Evolutionary conservation across 306 rosid genomes (phyloP).

Genomic region (Dalbergia cochinchinensis): DNA sequence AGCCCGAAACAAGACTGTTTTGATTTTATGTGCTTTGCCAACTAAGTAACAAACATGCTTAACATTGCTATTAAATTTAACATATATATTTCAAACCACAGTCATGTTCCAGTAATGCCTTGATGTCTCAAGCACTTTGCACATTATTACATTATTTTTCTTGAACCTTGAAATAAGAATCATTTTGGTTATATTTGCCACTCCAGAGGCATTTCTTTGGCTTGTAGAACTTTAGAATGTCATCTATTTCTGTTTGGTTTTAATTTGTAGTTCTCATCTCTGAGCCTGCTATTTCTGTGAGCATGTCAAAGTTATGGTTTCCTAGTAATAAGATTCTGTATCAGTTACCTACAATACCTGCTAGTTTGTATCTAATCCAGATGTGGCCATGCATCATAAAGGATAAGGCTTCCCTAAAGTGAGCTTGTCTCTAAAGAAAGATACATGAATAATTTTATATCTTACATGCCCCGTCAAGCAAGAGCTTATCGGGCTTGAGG

Average conservation of each 20-base stretch:
- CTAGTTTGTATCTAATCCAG: neutral
- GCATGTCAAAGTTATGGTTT: neutral
- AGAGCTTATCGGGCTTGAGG: too few relatives aligned
- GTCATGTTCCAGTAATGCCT: neutral
- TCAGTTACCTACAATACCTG: neutral
- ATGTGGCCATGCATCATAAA: neutral
- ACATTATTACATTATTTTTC: constrained; percentile 8
- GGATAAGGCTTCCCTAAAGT: neutral
- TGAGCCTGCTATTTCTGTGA: too few relatives aligned
- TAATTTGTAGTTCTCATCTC: too few relatives aligned
- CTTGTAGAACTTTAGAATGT: too few relatives aligned
- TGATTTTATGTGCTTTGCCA: constrained; percentile 19
- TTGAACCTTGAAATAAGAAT: constrained; percentile 31
- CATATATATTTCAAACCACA: constrained; percentile 10
- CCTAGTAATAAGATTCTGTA: constrained; percentile 14
- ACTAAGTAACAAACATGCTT: constrained; percentile 9
- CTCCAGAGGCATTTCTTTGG: too few relatives aligned
- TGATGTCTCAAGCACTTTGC: constrained; percentile 18
- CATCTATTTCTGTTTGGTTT: too few relatives aligned
- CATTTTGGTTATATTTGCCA: too few relatives aligned
- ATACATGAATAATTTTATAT: neutral
- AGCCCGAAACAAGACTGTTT: constrained; percentile 20
- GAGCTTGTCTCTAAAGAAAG: neutral
- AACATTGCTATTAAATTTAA: neutral
- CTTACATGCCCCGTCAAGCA: too few relatives aligned